Base-by-base conservation (phyloP, 208 protist species). In the Trypanosoma melophagium region DNA sequence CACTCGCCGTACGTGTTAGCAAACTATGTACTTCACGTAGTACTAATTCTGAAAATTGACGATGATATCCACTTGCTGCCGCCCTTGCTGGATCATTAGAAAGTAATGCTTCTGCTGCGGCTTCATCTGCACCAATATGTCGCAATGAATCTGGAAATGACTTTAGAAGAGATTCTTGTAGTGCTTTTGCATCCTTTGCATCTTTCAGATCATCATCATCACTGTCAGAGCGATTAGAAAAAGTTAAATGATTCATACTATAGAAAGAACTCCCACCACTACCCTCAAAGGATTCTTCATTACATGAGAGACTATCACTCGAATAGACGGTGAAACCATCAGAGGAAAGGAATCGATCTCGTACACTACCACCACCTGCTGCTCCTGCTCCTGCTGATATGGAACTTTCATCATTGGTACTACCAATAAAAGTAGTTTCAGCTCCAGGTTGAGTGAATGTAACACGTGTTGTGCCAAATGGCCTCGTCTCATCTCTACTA, bases 21-120 rank as follows among this genome's bases (percentile, higher is more conserved):
- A 68, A 47, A 9, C 0, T 2, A 61, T 74, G 47, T 7, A 74
- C 62, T 16, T 74, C 69, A 38, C 25, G 41, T 22, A 74, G 56
- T 14, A 49, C 45, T 35, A 67, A 40, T 56, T 74, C 69, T 12
- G 69, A 64, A 59, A 74, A 74, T 21, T 74, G 69, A 28, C 61
- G 51, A 57, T 74, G 61, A 50, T 69, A 74, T 2, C 69, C 69
- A 64, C 55, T 65, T n/a, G 56, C 55, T 7, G 14, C 47, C 25
- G 17, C 51, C 3, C 16, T 22, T 7, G 22, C 59, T 2, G 41
- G 16, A 44, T 56, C 50, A n/a, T 53, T 47, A 1, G 60, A 60
- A n/a, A 47, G 7, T 17, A 68, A n/a, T 17, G 44, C 44, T 13
- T 65, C 69, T 25, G 21, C 54, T 1, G 55, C 28, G 35, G 54